Percentiles rank a stretch among this genome's conserved stretches.
phyloP scores from a whole-genome alignment of 1,284 basidiomycete genomes.

The Cerioporus squamosus region DNA sequence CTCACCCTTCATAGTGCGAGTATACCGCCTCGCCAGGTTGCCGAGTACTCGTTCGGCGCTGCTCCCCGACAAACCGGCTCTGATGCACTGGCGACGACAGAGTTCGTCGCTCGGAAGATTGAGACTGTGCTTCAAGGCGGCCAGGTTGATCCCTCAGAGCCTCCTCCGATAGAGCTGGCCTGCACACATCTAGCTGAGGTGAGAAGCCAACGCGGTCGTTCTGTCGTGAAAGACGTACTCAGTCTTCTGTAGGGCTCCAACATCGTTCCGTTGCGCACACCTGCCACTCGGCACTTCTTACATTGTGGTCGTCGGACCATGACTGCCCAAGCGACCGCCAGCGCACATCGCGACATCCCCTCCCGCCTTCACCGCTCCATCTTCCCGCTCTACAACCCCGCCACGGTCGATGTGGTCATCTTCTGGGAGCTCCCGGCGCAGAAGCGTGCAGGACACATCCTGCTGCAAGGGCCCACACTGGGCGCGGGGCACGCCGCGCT shows the following conservation, averaged over 20 bases:
- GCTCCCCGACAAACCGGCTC: constrained; percentile 42
- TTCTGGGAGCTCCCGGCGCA: constrained; percentile 72
- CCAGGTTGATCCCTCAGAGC: constrained; percentile 44
- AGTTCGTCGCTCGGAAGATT: constrained; percentile 59
- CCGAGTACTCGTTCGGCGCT: constrained; percentile 48
- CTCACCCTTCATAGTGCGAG: constrained; percentile 39
- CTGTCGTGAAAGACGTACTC: not conserved
- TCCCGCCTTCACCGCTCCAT: constrained; percentile 52
- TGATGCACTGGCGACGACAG: constrained; percentile 45
- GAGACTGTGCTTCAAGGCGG: constrained; percentile 57
- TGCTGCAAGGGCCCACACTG: constrained; percentile 61
- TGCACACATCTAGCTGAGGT: constrained; percentile 55
- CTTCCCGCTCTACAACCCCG: constrained; percentile 82
- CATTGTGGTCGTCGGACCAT: constrained; percentile 51
- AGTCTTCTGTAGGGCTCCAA: constrained; percentile 20
- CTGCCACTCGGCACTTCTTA: constrained; percentile 50
- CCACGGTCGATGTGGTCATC: constrained; percentile 72
- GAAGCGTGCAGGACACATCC: constrained; percentile 62
- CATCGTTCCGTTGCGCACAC: constrained; percentile 33
- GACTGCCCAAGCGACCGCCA: constrained; percentile 41
- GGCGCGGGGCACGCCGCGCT: constrained; percentile 73
- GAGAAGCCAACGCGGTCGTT: not conserved
- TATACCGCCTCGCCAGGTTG: constrained; percentile 56
- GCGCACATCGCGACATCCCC: constrained; percentile 69
- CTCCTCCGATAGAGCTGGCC: constrained; percentile 59